These are phyloP conservation scores for Huiozyma naganishii DNA, from an alignment of 805 yeast species.

Conservation along the genomic window DNA sequence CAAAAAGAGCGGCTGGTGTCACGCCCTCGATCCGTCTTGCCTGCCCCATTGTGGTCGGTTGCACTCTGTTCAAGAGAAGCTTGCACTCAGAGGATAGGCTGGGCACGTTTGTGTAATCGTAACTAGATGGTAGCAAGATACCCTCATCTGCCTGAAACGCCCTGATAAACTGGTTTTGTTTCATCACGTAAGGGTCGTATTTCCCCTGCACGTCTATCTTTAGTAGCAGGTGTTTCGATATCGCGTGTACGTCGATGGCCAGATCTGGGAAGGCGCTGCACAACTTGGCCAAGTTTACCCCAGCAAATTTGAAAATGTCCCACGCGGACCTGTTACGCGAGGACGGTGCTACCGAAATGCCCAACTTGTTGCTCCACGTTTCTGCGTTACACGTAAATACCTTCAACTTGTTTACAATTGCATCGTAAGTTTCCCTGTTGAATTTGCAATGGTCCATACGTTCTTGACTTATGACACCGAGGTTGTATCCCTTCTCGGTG, in stretches of 20 bases:
- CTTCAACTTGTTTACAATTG: constrained; percentile 37
- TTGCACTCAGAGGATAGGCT: constrained; percentile 73
- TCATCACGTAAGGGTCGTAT: constrained; percentile 67
- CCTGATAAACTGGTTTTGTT: constrained; percentile 58
- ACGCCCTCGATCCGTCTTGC: constrained; percentile 92
- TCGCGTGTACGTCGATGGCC: constrained; percentile 14
- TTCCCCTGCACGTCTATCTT: constrained; percentile 70
- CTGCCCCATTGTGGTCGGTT: constrained; percentile 88
- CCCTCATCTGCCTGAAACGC: constrained; percentile 82
- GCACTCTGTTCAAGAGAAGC: constrained; percentile 53
- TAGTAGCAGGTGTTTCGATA: constrained; percentile 39
- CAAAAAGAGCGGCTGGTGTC: constrained; percentile 86
- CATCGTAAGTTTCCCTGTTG: constrained; percentile 37
- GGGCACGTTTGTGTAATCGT: constrained; percentile 47
- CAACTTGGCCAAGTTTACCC: constrained; percentile 25
- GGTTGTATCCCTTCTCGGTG: constrained; percentile 52
- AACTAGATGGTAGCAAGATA: constrained; percentile 55
- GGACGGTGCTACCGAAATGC: constrained; percentile 41
- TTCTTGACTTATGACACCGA: constrained; percentile 55
- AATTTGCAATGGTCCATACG: constrained; percentile 41
- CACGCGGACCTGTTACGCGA: constrained; percentile 52
- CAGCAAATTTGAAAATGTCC: constrained; percentile 55
- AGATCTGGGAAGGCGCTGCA: constrained; percentile 30
- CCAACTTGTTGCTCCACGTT: constrained; percentile 50
- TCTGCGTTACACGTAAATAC: constrained; percentile 39